A percentile compares a stretch with the other conserved stretches of the same genome.
These are phyloP conservation scores for Solanum peruvianum DNA, from an alignment of 257 asterid genomes.

Conservation along the genomic window DNA sequence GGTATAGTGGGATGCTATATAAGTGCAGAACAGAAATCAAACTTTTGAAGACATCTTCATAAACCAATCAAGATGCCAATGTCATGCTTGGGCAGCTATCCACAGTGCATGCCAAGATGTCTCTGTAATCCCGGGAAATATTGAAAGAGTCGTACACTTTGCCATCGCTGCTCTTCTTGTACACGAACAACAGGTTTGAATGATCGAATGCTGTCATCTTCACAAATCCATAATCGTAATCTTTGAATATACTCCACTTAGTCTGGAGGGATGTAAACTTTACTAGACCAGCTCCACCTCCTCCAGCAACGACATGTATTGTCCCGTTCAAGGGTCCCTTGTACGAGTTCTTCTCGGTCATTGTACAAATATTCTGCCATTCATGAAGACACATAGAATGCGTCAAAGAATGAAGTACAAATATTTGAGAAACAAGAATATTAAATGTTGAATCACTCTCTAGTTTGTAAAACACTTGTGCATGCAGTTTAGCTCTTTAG, in stretches of 20 bases:
- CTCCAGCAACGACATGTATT: conserved; percentile 91
- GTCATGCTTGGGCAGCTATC: conserved; percentile 83
- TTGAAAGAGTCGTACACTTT: conserved; percentile 76
- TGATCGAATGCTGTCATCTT: conserved; percentile 73
- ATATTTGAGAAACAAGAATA: not conserved
- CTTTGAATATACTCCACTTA: conserved; percentile 68
- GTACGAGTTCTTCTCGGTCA: conserved; percentile 40
- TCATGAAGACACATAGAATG: not conserved
- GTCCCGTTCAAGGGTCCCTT: conserved; percentile 76
- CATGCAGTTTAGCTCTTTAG: not conserved
- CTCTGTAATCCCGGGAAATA: conserved; percentile 76
- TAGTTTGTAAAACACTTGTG: not conserved
- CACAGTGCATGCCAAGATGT: conserved; percentile 67
- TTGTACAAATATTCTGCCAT: conserved; percentile 62
- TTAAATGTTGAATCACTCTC: not conserved
- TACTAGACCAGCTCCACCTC: conserved; percentile 86
- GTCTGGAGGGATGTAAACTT: conserved; percentile 49
- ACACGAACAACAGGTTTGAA: conserved; percentile 76
- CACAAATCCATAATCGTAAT: conserved; percentile 67
- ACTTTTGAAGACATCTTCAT: not conserved
- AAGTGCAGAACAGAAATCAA: not conserved
- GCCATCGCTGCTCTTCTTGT: conserved; percentile 79
- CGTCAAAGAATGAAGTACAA: not conserved
- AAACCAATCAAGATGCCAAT: conserved; percentile 38
- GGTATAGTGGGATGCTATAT: not conserved